phyloP scores from a whole-genome alignment of 1,139 yeast species.

The Taphrina sp. region DNA sequence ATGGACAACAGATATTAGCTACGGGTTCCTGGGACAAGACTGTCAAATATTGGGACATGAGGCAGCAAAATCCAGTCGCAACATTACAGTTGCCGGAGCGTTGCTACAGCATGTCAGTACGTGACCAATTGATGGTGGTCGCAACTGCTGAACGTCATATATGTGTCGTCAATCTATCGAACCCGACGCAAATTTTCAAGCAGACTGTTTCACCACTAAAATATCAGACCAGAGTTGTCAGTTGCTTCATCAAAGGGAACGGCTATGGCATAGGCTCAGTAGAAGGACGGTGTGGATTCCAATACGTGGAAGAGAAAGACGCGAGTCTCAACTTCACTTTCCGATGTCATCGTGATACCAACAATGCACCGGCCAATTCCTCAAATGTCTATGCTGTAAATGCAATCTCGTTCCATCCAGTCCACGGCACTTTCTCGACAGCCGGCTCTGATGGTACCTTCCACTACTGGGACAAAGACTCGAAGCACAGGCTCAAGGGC shows the following conservation, averaged over 20 bases:
- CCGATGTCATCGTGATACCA: conserved; percentile 77
- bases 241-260: conserved; percentile 84
- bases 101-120: conserved; percentile 83
- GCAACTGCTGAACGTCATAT: conserved; percentile 91
- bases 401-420: conserved; percentile 81
- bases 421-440: conserved; percentile 85
- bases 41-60: conserved; percentile 86
- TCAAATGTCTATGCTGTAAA: conserved; percentile 73
- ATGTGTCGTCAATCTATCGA: conserved; percentile 66
- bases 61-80: conserved; percentile 80
- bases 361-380: conserved; percentile 49
- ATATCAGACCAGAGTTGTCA: conserved; percentile 79
- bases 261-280: conserved; percentile 92
- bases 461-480: conserved; percentile 95
- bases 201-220: conserved; percentile 76
- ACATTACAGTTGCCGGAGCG: conserved; percentile 84
- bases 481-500: conserved; percentile 80
- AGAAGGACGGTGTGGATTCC: conserved; percentile 97
- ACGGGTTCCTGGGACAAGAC: conserved; percentile 98
- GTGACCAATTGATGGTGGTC: conserved; percentile 77
- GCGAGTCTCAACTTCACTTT: conserved; percentile 61
- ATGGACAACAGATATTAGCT: conserved; percentile 69
- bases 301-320: conserved; percentile 70
- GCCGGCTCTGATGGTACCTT: conserved; percentile 95
- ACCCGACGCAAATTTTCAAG: conserved; percentile 81